These are phyloP conservation scores for Myxozyma nipponensis DNA, from an alignment of 805 yeast species.

Conservation along the genomic window DNA sequence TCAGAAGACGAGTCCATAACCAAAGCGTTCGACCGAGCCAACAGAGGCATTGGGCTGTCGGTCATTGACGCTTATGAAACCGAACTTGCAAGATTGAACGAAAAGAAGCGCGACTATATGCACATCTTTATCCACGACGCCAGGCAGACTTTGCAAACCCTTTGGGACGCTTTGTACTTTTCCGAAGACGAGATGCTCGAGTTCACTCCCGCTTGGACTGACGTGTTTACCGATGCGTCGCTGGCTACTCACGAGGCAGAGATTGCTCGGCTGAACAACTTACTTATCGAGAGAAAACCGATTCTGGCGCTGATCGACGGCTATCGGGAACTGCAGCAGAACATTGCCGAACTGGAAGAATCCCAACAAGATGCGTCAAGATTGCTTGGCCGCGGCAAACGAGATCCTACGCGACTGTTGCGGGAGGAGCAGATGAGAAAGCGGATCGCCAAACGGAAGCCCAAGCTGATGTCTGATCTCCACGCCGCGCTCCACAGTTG, in stretches of 20 bases:
- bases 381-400: slow-evolving; percentile 50
- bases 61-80: slow-evolving; percentile 40
- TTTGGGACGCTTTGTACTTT: slow-evolving; percentile 63
- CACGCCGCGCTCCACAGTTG: slow-evolving; percentile 47
- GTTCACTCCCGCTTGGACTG: slow-evolving; percentile 46
- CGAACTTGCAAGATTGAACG: slow-evolving; percentile 56
- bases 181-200: slow-evolving; percentile 48
- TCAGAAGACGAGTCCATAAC: slow-evolving; percentile 45
- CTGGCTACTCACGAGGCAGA: slow-evolving; percentile 64
- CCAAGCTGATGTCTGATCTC: slow-evolving; percentile 55
- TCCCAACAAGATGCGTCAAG: slow-evolving; percentile 79
- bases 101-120: slow-evolving; percentile 59
- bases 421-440: slow-evolving; percentile 77
- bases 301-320: slow-evolving; percentile 54
- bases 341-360: slow-evolving; percentile 59
- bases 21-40: slow-evolving; percentile 42
- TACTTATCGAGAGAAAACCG: slow-evolving; percentile 50
- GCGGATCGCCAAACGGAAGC: slow-evolving; percentile 62
- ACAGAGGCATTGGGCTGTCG: slow-evolving; percentile 35
- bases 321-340: slow-evolving; percentile 53
- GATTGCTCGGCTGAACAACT: slow-evolving; percentile 48
- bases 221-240: slow-evolving; percentile 54
- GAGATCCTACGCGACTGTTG: slow-evolving; percentile 63
- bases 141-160: slow-evolving; percentile 52
- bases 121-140: slow-evolving; percentile 64